These are phyloP conservation scores for Rhynchosporium graminicola DNA, from an alignment of 2,329 filamentous ascomycete genomes.

Conservation along the genomic window DNA sequence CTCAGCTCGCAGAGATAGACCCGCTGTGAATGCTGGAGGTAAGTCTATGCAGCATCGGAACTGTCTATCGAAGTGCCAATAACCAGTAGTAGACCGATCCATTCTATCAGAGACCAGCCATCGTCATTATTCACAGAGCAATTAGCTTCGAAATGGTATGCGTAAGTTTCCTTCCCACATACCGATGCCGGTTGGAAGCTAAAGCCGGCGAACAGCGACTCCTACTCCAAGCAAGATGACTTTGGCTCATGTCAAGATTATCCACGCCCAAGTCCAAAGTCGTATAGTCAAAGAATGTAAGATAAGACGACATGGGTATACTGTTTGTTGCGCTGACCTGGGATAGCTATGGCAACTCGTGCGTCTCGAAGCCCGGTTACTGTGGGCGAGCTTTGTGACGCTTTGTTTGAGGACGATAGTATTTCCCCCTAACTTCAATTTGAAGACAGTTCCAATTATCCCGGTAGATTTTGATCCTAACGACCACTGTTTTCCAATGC, in stretches of 20 bases:
- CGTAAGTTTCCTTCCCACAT: too few relatives aligned
- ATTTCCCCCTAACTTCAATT: not conserved
- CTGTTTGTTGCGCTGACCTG: not conserved
- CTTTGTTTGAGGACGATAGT: not conserved
- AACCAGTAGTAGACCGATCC: too few relatives aligned
- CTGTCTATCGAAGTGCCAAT: too few relatives aligned
- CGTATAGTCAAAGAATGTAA: not conserved
- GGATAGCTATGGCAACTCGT: not conserved
- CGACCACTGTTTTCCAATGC: not conserved
- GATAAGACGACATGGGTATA: too few relatives aligned
- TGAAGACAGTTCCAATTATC: not conserved
- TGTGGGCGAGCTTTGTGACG: not conserved
- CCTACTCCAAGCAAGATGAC: not conserved
- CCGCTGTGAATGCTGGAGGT: too few relatives aligned
- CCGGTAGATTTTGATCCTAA: not conserved
- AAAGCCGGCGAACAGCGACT: too few relatives aligned
- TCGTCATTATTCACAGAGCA: too few relatives aligned
- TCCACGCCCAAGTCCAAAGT: not conserved
- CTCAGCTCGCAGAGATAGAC: too few relatives aligned
- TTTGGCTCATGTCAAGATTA: not conserved
- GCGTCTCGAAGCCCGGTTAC: not conserved
- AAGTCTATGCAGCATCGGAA: too few relatives aligned
- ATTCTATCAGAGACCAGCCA: too few relatives aligned
- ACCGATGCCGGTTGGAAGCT: too few relatives aligned
- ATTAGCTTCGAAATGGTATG: too few relatives aligned